A percentile compares a stretch with the other conserved stretches of the same genome.
phyloP scores from a whole-genome alignment of 345 rosid genomes.

The Noccaea bulbosa region DNA sequence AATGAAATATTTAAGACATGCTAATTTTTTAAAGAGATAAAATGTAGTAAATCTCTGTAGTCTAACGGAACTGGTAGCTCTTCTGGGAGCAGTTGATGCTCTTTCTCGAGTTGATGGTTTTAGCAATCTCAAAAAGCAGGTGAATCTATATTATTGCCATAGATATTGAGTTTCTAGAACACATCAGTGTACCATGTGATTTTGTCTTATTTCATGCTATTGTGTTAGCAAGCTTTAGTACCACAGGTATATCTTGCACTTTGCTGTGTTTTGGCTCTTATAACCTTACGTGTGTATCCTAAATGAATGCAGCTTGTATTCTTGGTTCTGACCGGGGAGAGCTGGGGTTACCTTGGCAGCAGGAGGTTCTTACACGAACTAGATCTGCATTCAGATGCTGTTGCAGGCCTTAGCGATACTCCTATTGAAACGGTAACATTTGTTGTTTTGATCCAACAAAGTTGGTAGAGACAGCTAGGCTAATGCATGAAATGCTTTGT shows the following conservation, averaged over 20 bases:
- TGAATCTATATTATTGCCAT: conserved; percentile 21
- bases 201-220: not conserved
- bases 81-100: conserved; percentile 94
- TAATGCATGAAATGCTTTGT: conserved; percentile 12
- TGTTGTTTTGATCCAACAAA: conserved; percentile 1
- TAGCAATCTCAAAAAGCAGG: conserved; percentile 73
- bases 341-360: conserved; percentile 99
- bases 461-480: not conserved
- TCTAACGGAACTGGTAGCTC: conserved; percentile 92
- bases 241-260: not conserved
- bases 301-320: conserved; percentile 82
- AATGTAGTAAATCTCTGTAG: no score
- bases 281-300: conserved; percentile 35
- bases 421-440: conserved; percentile 73
- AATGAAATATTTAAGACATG: no score
- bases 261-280: conserved; percentile 21
- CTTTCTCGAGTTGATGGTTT: conserved; percentile 80
- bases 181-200: conserved; percentile 7
- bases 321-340: conserved; percentile 89
- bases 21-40: no score
- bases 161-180: conserved; percentile 7
- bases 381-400: conserved; percentile 80
- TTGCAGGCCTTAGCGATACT: conserved; percentile 65
- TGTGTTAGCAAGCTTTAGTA: conserved; percentile 1
- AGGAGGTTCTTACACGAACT: conserved; percentile 92